These are phyloP conservation scores for Ephemerocybe angulata DNA, from an alignment of 768 basidiomycete species.

Conservation along the genomic window DNA sequence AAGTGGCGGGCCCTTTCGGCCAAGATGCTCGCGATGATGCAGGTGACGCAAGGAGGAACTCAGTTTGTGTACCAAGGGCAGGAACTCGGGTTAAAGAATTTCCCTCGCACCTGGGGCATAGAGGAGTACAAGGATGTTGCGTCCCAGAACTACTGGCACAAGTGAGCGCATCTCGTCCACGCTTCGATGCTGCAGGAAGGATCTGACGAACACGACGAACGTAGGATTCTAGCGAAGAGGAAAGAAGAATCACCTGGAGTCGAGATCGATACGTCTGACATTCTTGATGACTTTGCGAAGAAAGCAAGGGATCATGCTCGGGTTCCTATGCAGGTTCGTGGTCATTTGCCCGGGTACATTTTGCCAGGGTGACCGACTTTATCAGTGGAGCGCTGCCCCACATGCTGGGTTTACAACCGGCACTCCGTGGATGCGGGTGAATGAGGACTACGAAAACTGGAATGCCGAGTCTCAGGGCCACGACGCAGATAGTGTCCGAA, in stretches of 20 bases:
- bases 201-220: background rate
- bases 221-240: slow-evolving; percentile 39
- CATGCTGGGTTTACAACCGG: slow-evolving; percentile 66
- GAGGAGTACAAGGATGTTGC: slow-evolving; percentile 74
- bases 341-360: background rate
- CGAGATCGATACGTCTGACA: slow-evolving; percentile 60
- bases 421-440: slow-evolving; percentile 71
- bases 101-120: slow-evolving; percentile 59
- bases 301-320: slow-evolving; percentile 73
- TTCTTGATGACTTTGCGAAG: slow-evolving; percentile 51
- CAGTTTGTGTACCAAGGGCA: slow-evolving; percentile 74
- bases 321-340: slow-evolving; percentile 60
- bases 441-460: slow-evolving; percentile 61
- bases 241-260: slow-evolving; percentile 27
- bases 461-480: slow-evolving; percentile 48
- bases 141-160: slow-evolving; percentile 53
- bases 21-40: slow-evolving; percentile 61
- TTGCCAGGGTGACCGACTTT: background rate
- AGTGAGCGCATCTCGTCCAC: slow-evolving; percentile 35
- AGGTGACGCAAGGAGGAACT: slow-evolving; percentile 62
- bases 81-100: slow-evolving; percentile 66
- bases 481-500: slow-evolving; percentile 49
- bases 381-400: slow-evolving; percentile 51
- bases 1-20: slow-evolving; percentile 56
- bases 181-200: background rate